A percentile compares a stretch with the other conserved stretches of the same genome.
Evolutionary conservation across 352 stramenopile genomes (phyloP).

Genomic region (Phytopythium ostracodes): DNA sequence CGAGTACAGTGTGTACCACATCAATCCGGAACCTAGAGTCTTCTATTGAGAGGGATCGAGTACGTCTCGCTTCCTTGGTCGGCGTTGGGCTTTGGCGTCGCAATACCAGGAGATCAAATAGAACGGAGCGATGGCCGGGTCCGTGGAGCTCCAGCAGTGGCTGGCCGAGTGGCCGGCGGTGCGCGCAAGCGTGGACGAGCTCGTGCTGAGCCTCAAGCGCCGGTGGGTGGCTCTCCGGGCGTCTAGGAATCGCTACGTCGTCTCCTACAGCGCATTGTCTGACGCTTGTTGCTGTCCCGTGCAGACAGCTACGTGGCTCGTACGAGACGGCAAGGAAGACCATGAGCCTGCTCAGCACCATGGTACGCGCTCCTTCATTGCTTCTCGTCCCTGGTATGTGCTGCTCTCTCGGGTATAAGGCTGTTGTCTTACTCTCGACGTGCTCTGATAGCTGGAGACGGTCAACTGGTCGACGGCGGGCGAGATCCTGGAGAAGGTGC

Average conservation of each 20-base stretch:
- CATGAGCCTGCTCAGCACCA: constrained; percentile 62
- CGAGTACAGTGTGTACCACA: neutral
- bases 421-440: neutral
- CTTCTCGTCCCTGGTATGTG: neutral
- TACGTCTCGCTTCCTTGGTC: neutral
- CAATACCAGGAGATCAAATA: neutral
- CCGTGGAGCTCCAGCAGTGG: constrained; percentile 57
- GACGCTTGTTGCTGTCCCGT: neutral
- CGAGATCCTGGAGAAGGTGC: constrained; percentile 85
- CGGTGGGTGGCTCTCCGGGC: constrained; percentile 24
- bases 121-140: constrained; percentile 1
- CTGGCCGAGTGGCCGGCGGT: constrained; percentile 77
- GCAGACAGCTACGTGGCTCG: constrained; percentile 64
- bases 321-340: constrained; percentile 82
- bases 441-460: constrained; percentile 53
- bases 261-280: constrained; percentile 1
- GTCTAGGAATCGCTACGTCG: neutral
- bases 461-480: constrained; percentile 73
- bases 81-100: neutral
- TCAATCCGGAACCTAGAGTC: neutral
- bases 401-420: neutral
- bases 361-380: constrained; percentile 30
- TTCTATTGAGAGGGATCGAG: neutral
- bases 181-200: constrained; percentile 55
- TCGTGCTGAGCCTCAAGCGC: constrained; percentile 80